Evolutionary conservation across 257 asterid species (phyloP).

Genomic region (Forsythia viridissima): DNA sequence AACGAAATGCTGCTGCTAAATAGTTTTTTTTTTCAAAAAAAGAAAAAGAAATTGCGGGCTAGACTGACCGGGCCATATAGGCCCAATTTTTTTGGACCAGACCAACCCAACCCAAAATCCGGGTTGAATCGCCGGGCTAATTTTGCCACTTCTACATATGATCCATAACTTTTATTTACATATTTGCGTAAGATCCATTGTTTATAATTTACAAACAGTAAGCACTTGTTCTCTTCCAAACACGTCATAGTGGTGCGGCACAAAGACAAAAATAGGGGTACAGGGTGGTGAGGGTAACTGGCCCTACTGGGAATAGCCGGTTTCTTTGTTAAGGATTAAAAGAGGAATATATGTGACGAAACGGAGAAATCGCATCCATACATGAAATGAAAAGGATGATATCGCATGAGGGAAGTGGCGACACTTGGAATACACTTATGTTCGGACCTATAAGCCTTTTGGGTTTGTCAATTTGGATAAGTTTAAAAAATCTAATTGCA

Average conservation of each 20-base stretch:
- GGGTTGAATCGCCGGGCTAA: too few species aligned
- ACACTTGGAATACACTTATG: conserved; percentile 27
- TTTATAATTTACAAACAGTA: neutral
- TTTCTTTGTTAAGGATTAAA: neutral
- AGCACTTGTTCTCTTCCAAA: neutral
- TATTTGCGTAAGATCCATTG: too few species aligned
- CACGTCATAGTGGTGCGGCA: neutral
- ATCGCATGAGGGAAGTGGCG: conserved; percentile 12
- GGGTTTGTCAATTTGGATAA: neutral
- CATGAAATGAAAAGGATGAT: conserved; percentile 28
- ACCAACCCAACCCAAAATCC: too few species aligned
- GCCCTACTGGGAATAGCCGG: conserved; percentile 38
- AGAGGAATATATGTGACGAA: neutral
- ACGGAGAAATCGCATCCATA: conserved; percentile 27
- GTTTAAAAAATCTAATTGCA: too few species aligned
- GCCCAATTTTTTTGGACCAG: too few species aligned
- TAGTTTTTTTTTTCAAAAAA: too few species aligned
- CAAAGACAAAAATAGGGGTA: neutral
- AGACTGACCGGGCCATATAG: too few species aligned
- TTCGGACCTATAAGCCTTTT: neutral
- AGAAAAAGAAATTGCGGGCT: too few species aligned
- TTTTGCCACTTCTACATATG: too few species aligned
- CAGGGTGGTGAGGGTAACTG: conserved; percentile 1
- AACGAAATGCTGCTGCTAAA: too few species aligned
- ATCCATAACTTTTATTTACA: too few species aligned